Conservation (phyloP, 1,284 basidiomycete genomes). For the Gomphus sp. region DNA sequence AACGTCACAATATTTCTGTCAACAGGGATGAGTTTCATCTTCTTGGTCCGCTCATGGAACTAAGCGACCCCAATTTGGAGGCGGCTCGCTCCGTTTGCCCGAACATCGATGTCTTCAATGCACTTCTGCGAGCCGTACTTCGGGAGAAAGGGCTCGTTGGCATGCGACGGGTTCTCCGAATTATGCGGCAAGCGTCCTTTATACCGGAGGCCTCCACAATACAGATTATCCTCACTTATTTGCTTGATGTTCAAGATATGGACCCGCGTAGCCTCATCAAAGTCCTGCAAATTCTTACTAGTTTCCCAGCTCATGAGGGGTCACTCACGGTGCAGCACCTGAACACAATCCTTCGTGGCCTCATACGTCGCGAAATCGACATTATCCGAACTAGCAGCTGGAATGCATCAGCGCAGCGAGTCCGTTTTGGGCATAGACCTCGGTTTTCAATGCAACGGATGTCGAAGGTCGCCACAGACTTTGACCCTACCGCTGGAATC, state of each 20-base stretch:
- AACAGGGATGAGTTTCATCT: slow-evolving; percentile 18
- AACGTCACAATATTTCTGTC: slow-evolving; percentile 13
- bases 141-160: slow-evolving; percentile 35
- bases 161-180: slow-evolving; percentile 33
- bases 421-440: slow-evolving; percentile 23
- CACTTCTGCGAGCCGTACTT: slow-evolving; percentile 42
- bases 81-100: slow-evolving; percentile 25
- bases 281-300: slow-evolving; percentile 34
- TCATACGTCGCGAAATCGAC: slow-evolving; percentile 40
- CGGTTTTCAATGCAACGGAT: slow-evolving; percentile 14
- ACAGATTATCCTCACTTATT: slow-evolving; percentile 42
- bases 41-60: slow-evolving; percentile 17
- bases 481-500: slow-evolving; percentile 45
- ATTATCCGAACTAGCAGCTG: slow-evolving; percentile 38
- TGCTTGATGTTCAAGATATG: slow-evolving; percentile 32
- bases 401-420: slow-evolving; percentile 32
- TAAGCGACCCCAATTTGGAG: slow-evolving; percentile 14
- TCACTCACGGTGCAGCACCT: slow-evolving; percentile 37
- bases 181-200: slow-evolving; percentile 44
- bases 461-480: slow-evolving; percentile 22
- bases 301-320: slow-evolving; percentile 20
- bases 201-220: slow-evolving; percentile 42
- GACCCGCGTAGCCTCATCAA: slow-evolving; percentile 37
- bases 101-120: slow-evolving; percentile 47
- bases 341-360: slow-evolving; percentile 38